Evolutionary conservation across 2,329 filamentous ascomycete species (phyloP).

Genomic region (Penicillium sp.): DNA sequence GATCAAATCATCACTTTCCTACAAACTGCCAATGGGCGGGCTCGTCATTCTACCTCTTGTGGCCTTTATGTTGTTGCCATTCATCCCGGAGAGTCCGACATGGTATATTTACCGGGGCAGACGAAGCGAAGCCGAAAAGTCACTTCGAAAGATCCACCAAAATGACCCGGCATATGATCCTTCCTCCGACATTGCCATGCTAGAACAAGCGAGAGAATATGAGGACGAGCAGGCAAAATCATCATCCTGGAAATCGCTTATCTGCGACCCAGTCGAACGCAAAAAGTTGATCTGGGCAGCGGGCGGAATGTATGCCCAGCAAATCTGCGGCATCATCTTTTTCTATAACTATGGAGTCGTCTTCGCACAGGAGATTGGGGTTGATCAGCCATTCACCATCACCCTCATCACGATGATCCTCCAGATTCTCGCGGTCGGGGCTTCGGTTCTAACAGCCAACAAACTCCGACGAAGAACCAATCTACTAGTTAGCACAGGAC

Average conservation of each 20-base stretch:
- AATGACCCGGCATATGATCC: slow-evolving; percentile 36
- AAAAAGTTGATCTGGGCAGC: slow-evolving; percentile 52
- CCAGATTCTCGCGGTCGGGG: slow-evolving; percentile 48
- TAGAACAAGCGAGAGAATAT: slow-evolving; percentile 22
- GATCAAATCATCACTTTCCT: slow-evolving; percentile 27
- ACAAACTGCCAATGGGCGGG: slow-evolving; percentile 34
- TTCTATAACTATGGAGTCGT: slow-evolving; percentile 52
- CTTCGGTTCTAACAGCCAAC: slow-evolving; percentile 47
- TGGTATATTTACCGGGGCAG: slow-evolving; percentile 40
- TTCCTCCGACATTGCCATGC: slow-evolving; percentile 29
- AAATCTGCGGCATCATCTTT: slow-evolving; percentile 56
- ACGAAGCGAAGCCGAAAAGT: slow-evolving; percentile 31
- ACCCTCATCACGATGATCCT: slow-evolving; percentile 49
- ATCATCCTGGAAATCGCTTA: slow-evolving; percentile 45
- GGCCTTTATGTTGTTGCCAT: slow-evolving; percentile 28
- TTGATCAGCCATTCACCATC: slow-evolving; percentile 49
- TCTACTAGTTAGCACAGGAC: slow-evolving; percentile 43
- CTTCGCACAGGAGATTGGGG: slow-evolving; percentile 49
- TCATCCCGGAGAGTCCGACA: slow-evolving; percentile 32
- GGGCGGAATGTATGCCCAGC: slow-evolving; percentile 52
- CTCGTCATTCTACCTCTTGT: slow-evolving; percentile 29
- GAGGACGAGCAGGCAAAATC: slow-evolving; percentile 32
- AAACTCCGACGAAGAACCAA: slow-evolving; percentile 45
- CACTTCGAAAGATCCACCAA: slow-evolving; percentile 41
- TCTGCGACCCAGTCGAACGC: slow-evolving; percentile 52